These are phyloP conservation scores for Hyaloscypha bicolor DNA, from an alignment of 495 filamentous ascomycete species.

Conservation along the genomic window DNA sequence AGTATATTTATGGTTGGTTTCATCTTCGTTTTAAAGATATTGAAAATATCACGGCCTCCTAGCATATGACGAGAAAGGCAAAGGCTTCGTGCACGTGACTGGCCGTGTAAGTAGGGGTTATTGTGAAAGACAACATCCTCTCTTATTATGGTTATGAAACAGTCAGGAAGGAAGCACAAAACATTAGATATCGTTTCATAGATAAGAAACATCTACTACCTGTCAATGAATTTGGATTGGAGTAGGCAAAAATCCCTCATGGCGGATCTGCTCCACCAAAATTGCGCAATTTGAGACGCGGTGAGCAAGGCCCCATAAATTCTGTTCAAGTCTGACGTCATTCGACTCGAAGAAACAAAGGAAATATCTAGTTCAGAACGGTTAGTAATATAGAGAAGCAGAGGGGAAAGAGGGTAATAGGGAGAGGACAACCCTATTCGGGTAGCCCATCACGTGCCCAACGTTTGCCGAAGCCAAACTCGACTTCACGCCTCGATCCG, in stretches of 20 bases:
- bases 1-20: no score
- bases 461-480: background rate
- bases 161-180: no score
- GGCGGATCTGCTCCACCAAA: background rate
- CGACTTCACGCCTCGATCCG: background rate
- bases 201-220: background rate
- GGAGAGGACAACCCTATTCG: background rate
- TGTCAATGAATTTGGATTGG: background rate
- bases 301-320: background rate
- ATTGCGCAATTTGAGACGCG: background rate
- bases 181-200: background rate
- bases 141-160: background rate
- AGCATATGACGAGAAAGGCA: no score
- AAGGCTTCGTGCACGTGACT: no score
- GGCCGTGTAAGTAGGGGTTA: background rate
- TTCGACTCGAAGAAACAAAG: background rate
- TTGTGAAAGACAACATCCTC: background rate
- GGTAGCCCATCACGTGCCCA: background rate
- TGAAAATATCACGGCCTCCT: no score
- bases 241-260: background rate
- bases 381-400: background rate
- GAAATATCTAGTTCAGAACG: background rate
- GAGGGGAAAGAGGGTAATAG: background rate
- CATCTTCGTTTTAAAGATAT: no score
- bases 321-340: background rate